Evolutionary conservation across 352 stramenopile genomes (phyloP).

Genomic region (Phytophthora vignae): DNA sequence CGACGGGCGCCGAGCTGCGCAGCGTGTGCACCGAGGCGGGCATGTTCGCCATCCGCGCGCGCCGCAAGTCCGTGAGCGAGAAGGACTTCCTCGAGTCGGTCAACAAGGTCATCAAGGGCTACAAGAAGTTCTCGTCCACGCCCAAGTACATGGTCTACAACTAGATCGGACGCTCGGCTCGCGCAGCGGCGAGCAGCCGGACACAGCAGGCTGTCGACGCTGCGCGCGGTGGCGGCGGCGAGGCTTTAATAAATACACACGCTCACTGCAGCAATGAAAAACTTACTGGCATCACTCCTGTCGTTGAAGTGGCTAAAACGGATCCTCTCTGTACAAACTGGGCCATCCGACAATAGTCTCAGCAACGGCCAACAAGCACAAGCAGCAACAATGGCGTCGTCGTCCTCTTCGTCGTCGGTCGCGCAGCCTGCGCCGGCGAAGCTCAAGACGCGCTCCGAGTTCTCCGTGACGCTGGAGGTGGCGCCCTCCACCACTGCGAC

Average conservation of each 20-base stretch:
- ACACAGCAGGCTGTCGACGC: constrained; percentile 4
- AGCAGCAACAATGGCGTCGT: not conserved
- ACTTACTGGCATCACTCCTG: too few relatives aligned
- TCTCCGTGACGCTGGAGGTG: constrained; percentile 81
- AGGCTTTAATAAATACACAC: constrained; percentile 41
- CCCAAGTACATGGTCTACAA: constrained; percentile 99
- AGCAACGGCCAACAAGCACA: not conserved
- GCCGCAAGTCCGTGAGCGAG: constrained; percentile 98
- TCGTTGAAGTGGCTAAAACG: too few relatives aligned
- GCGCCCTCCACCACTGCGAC: constrained; percentile 26
- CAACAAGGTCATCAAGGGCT: constrained; percentile 99
- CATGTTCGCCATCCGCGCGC: constrained; percentile 98
- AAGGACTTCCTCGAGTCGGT: constrained; percentile 99
- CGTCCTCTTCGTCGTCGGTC: constrained; percentile 4
- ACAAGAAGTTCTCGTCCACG: constrained; percentile 99
- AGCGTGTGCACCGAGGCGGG: constrained; percentile 99
- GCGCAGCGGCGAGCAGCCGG: constrained; percentile 13
- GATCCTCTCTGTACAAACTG: not conserved
- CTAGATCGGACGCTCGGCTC: constrained; percentile 53
- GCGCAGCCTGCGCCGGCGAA: constrained; percentile 62
- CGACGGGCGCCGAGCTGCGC: constrained; percentile 98
- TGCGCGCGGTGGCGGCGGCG: constrained; percentile 4
- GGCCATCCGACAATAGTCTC: not conserved
- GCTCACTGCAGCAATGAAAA: constrained; percentile 17
- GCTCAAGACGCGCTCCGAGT: constrained; percentile 80